A percentile compares a stretch with the other conserved stretches of the same genome.
Conservation (phyloP, 495 filamentous ascomycete species). For the Tuber borchii region DNA sequence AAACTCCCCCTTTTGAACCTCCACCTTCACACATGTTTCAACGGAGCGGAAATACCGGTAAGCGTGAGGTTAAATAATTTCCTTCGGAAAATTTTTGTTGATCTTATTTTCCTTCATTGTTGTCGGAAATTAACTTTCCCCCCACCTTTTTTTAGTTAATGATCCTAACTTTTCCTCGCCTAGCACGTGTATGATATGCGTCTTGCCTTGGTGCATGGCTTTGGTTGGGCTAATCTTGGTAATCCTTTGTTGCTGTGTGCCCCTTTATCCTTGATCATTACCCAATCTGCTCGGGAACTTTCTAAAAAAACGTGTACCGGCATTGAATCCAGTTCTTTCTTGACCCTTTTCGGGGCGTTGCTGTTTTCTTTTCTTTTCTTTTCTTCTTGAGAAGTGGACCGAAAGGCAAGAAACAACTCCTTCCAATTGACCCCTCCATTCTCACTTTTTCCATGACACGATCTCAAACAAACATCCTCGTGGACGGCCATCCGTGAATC, state of each 20-base stretch:
- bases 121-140: neutral
- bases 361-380: neutral
- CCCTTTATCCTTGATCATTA: slow-evolving; percentile 24
- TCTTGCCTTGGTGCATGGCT: slow-evolving; percentile 36
- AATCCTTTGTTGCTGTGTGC: slow-evolving; percentile 33
- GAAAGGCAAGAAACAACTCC: neutral
- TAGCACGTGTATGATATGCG: slow-evolving; percentile 35
- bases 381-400: neutral
- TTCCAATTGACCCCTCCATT: neutral
- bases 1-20: neutral
- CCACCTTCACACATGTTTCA: neutral
- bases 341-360: neutral
- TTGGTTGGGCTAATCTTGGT: slow-evolving; percentile 36
- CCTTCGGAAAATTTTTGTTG: neutral
- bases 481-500: neutral
- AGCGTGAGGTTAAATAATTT: neutral
- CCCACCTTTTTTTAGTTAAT: slow-evolving; percentile 5
- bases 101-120: neutral
- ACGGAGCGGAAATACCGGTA: neutral
- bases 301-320: slow-evolving; percentile 6
- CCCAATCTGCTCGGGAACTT: neutral
- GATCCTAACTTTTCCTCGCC: slow-evolving; percentile 29
- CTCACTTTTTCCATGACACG: neutral
- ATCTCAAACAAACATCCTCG: neutral
- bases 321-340: neutral